A percentile compares a stretch with the other conserved stretches of the same genome.
Evolutionary conservation across 192 early-diverging fungal genomes (phyloP).

Genomic region (Coemansia brasiliensis): DNA sequence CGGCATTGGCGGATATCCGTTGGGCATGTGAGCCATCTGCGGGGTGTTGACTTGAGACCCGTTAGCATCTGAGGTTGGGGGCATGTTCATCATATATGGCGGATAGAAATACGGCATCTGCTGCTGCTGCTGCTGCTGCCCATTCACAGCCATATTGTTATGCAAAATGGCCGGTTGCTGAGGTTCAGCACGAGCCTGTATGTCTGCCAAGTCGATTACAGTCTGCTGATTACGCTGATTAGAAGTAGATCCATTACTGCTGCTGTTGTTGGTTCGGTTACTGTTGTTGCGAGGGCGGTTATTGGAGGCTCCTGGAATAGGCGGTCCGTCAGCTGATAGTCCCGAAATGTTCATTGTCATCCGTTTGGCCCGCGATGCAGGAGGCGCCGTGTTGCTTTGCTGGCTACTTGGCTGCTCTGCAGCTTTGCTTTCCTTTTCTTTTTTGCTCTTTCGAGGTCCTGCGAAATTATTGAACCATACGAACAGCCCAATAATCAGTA

Average conservation of each 20-base stretch:
- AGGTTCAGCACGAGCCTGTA: background rate
- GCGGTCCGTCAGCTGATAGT: background rate
- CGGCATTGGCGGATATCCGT: background rate
- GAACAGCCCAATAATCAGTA: background rate
- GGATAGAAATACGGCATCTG: slow-evolving; percentile 1
- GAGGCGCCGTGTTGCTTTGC: no score
- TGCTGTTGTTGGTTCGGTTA: no score
- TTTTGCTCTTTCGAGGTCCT: no score
- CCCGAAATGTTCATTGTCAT: background rate
- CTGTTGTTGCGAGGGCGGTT: no score
- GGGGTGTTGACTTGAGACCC: background rate
- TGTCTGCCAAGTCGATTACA: background rate
- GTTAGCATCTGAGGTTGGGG: background rate
- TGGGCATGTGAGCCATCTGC: background rate
- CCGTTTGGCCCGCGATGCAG: background rate
- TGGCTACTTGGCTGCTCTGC: no score
- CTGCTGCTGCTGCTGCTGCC: background rate
- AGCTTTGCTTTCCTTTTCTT: no score
- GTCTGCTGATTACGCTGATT: background rate
- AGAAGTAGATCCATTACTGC: no score
- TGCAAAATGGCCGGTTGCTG: no score
- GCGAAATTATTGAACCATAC: no score
- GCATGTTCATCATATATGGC: slow-evolving; percentile 1
- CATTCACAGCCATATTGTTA: no score
- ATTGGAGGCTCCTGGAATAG: background rate